Evolutionary conservation across 2,329 filamentous ascomycete genomes (phyloP).

Genomic region (Exophiala sideris): DNA sequence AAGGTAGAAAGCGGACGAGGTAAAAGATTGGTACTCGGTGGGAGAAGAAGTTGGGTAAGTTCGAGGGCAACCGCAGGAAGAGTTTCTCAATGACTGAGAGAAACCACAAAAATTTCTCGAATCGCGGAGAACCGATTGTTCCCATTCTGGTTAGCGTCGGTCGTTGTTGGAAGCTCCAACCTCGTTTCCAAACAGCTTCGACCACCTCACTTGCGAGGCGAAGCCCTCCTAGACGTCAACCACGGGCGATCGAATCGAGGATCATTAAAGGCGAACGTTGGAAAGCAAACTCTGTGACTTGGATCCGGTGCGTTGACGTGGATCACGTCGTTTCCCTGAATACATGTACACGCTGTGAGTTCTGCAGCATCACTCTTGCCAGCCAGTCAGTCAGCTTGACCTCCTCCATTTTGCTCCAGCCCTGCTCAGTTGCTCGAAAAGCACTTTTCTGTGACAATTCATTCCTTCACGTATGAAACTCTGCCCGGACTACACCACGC

Average conservation of each 20-base stretch:
- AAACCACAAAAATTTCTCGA: neutral
- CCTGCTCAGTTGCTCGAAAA: neutral
- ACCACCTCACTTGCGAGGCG: no score
- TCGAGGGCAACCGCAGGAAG: neutral
- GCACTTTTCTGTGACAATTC: neutral
- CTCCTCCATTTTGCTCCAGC: neutral
- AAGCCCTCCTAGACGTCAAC: no score
- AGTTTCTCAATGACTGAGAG: neutral
- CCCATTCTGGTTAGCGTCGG: neutral
- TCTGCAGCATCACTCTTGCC: neutral
- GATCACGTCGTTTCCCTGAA: no score
- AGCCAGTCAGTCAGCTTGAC: neutral
- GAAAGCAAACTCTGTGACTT: neutral
- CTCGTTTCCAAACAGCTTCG: no score
- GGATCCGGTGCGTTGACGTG: neutral
- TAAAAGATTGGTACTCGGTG: neutral
- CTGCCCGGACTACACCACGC: constrained; percentile 27
- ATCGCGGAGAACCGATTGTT: neutral
- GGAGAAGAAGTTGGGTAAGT: neutral
- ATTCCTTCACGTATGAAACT: constrained; percentile 18
- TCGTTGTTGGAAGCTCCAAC: no score
- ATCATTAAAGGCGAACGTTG: neutral
- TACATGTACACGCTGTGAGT: neutral
- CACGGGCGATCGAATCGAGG: no score
- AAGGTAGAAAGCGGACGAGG: neutral